Evolutionary conservation across 768 basidiomycete genomes (phyloP).

Genomic region (Lactifluus pinguis): DNA sequence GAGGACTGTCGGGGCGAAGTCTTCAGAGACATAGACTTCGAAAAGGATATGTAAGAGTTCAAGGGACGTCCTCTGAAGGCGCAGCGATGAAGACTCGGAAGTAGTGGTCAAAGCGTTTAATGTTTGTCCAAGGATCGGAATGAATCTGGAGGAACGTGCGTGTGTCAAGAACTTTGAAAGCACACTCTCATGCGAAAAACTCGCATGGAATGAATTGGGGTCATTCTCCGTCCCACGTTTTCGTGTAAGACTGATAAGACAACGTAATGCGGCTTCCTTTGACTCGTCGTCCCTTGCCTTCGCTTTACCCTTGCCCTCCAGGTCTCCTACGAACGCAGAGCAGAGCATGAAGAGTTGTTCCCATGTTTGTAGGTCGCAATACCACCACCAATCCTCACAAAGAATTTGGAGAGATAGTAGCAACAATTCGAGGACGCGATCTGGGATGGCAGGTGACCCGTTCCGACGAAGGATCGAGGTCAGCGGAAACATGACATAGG

Average conservation of each 20-base stretch:
- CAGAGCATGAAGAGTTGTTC: slow-evolving; percentile 78
- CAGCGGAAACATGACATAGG: slow-evolving; percentile 83
- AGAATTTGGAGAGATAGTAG: slow-evolving; percentile 50
- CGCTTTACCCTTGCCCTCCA: slow-evolving; percentile 59
- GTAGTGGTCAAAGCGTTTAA: slow-evolving; percentile 61
- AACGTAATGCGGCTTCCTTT: slow-evolving; percentile 60
- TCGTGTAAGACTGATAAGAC: slow-evolving; percentile 56
- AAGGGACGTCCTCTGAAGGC: slow-evolving; percentile 60
- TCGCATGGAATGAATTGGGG: slow-evolving; percentile 20
- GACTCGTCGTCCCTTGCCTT: slow-evolving; percentile 75
- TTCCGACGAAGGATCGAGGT: slow-evolving; percentile 80
- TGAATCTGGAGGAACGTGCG: slow-evolving; percentile 41
- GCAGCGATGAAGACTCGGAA: slow-evolving; percentile 44
- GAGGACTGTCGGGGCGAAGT: slow-evolving; percentile 58
- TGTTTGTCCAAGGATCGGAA: slow-evolving; percentile 78
- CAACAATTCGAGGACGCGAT: slow-evolving; percentile 70
- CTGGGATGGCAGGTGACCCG: slow-evolving; percentile 55
- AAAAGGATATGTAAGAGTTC: slow-evolving; percentile 48
- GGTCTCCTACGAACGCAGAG: slow-evolving; percentile 52
- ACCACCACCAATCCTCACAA: slow-evolving; percentile 79
- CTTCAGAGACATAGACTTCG: slow-evolving; percentile 36
- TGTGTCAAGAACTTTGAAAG: slow-evolving; percentile 35
- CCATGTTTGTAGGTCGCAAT: slow-evolving; percentile 64
- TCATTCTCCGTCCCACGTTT: slow-evolving; percentile 37
- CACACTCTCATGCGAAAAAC: slow-evolving; percentile 16